Evolutionary conservation across 2,329 filamentous ascomycete genomes (phyloP), one percentile per base, ranked within the genome.

Genomic region (Purpureocillium takamizusanense): DNA sequence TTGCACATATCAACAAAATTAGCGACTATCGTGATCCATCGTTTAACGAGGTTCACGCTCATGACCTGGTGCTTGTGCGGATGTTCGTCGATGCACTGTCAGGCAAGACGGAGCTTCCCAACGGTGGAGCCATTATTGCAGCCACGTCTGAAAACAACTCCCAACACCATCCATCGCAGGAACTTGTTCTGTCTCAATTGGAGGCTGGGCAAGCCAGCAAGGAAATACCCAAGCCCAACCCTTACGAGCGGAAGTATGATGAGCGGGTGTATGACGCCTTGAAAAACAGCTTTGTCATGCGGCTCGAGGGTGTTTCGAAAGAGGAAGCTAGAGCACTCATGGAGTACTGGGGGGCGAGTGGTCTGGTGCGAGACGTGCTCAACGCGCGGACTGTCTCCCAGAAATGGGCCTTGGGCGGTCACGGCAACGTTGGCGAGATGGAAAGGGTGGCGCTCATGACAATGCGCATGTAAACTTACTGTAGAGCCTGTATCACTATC

Each of bases 321-420:
- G 63, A 72, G 2, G 90, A 97, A 63, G 80, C 86, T 10, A 76
- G 82, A 42, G 73, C 78, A 1, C 68, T 94, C 50, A 82, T 97
- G 78, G 88, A 95, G 66, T 97, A 95, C 65, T 97, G 90, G 71
- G 88, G 86, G 5, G 78, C 77, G 28, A 94, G 86, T 59, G 92
- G 90, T 11, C 69, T 95, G 56, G 58, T 94, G 54, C 76, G 84
- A 46, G 69, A 75, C 44, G 70, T 67, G 33, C 71, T 95, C 36
- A 81, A 85, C 51, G 80, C 89, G 54, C 67, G 67, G 46, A 70
- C 74, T 45, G 82, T 95, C 28, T 70, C 74, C 16, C 84, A 94
- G 70, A 86, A 86, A 65, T 94, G 89, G 88, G 80, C 79, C 35
- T 57, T 95, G 49, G 78, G 81, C 35, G 87, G 87, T 16, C 79